Base-by-base conservation (phyloP, 75 land plant species). In the Cupressus sempervirens region DNA sequence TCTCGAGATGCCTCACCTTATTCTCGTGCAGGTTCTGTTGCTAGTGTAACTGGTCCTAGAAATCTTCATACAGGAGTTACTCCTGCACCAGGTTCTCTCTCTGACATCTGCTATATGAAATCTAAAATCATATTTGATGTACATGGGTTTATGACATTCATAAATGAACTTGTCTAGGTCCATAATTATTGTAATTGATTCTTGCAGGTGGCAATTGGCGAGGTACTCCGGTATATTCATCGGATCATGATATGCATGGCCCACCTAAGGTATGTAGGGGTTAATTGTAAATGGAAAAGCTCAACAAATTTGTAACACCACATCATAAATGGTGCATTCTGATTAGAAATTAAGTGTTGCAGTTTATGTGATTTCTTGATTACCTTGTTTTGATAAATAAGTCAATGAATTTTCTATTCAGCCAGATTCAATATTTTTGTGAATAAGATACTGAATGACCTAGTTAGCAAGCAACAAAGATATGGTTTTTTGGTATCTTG, bases 1-100 rank as follows among this genome's bases (percentile, higher is more conserved):
- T 62, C 52, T 56, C 38, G 62, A 38, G 67, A 88, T 32, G 32
- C 8, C 18, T 67, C 83, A 23, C 85, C 76, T 67, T 86, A 70
- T 43, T 20, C 82, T 52, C 80, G 80, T 38, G 85, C 26, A 54
- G 72, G 70, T 18, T 86, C 87, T 83, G 68, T 74, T 45, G 20
- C 62, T 30, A 82, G 83, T 82, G 83, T 82, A 0, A 82, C 56
- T 54, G 83, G 65, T 34, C 83, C 83, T 52, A 52, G 83, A 40
- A 38, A 40, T 20, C 35, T 18, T 76, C 80, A 36, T 18, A 38
- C 43, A 20, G 43, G 26, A 52, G 56, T 32, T 82, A 34, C 41
- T 8, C 52, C 82, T 2, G 54, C 54, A 41, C 40, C 10, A 79
- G 81, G 26, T 79, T 79, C 11, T 79, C 3, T 23, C 81, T 79